Percentiles rank a stretch among this genome's conserved stretches.
Conservation (phyloP, 2,329 filamentous ascomycete species). For the Alternaria rosae region DNA sequence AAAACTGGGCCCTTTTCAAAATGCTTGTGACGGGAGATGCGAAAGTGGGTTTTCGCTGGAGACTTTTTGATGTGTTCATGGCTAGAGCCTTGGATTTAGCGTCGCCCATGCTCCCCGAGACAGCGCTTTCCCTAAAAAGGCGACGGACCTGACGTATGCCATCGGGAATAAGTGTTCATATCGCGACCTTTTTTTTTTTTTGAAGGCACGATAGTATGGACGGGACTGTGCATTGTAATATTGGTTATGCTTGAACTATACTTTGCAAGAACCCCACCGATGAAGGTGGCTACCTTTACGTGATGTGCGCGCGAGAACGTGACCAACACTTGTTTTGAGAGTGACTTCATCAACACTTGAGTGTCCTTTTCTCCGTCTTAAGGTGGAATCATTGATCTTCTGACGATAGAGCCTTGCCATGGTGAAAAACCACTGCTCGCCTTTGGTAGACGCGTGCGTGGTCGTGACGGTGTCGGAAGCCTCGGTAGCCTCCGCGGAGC, state of each 20-base stretch:
- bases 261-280: neutral
- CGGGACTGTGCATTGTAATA: neutral
- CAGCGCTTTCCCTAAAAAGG: neutral
- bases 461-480: neutral
- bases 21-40: conserved; percentile 3
- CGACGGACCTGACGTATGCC: neutral
- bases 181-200: neutral
- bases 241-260: neutral
- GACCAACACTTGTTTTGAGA: neutral
- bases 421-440: neutral
- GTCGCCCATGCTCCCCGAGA: neutral
- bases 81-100: conserved; percentile 1
- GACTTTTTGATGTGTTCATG: neutral
- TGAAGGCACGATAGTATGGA: neutral
- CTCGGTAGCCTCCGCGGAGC: neutral
- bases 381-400: neutral
- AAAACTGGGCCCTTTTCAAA: conserved; percentile 1
- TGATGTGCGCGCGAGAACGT: neutral
- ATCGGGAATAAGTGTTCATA: neutral
- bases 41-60: conserved; percentile 5
- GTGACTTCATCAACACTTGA: neutral
- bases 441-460: neutral
- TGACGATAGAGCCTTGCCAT: neutral
- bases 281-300: neutral
- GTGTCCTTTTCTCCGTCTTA: neutral